These are phyloP conservation scores for Colletotrichum graminicola DNA, from an alignment of 2,329 filamentous ascomycete species.

Conservation along the genomic window DNA sequence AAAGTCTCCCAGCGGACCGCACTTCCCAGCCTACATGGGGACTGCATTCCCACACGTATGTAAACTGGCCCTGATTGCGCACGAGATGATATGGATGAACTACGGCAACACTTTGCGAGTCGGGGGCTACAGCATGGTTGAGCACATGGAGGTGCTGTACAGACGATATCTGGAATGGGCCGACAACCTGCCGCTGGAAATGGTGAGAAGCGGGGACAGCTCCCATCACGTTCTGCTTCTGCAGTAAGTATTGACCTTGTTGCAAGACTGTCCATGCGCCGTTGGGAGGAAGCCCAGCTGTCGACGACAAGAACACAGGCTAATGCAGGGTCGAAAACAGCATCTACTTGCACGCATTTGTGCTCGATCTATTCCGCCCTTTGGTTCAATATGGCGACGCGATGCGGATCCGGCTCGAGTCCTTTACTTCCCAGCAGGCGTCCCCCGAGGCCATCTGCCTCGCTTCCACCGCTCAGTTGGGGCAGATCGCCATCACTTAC, in stretches of 20 bases:
- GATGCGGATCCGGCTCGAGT: conserved; percentile 11
- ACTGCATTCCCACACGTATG: conserved; percentile 8
- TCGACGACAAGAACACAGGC: background rate
- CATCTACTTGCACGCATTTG: conserved; percentile 18
- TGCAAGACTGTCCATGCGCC: too few relatives aligned
- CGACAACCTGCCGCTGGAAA: conserved; percentile 3
- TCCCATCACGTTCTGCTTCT: conserved; percentile 17
- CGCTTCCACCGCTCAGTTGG: conserved; percentile 6
- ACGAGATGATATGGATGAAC: conserved; percentile 33
- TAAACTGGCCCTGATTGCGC: conserved; percentile 17
- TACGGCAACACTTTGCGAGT: background rate
- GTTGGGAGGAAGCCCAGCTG: background rate
- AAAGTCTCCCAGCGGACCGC: background rate
- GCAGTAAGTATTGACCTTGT: conserved; percentile 6
- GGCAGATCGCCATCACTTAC: background rate
- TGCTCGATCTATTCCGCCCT: conserved; percentile 28
- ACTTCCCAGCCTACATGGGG: background rate
- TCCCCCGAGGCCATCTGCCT: conserved; percentile 19
- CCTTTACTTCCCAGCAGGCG: conserved; percentile 23
- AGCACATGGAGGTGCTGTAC: conserved; percentile 21
- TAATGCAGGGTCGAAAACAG: background rate
- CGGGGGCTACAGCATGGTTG: background rate
- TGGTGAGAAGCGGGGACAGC: conserved; percentile 18
- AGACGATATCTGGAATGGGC: conserved; percentile 18
- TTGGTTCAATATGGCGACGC: conserved; percentile 6